Conservation (phyloP, 768 basidiomycete species). For the Leccinum aurantiacum region DNA sequence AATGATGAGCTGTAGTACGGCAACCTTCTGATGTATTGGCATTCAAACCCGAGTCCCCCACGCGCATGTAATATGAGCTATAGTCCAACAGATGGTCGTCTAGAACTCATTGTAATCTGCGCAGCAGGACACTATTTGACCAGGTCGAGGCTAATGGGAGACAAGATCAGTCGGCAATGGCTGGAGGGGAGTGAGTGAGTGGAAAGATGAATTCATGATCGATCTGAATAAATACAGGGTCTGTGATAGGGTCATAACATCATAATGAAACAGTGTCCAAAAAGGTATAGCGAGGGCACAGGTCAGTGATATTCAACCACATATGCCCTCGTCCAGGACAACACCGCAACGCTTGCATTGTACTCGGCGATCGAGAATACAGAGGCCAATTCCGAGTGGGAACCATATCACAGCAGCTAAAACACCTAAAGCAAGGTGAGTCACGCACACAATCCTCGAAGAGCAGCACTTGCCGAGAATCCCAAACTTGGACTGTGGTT, state of each 20-base stretch:
- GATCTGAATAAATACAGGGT: conserved; percentile 17
- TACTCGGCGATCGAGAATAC: conserved; percentile 71
- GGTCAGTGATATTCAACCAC: conserved; percentile 18
- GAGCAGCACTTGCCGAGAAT: conserved; percentile 54
- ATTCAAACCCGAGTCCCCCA: not conserved
- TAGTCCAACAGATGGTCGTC: too few species aligned
- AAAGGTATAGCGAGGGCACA: not conserved
- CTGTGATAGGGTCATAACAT: not conserved
- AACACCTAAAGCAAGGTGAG: conserved; percentile 47
- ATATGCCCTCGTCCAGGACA: conserved; percentile 39
- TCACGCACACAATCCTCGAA: not conserved
- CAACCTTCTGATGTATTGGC: not conserved
- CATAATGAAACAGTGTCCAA: conserved; percentile 1
- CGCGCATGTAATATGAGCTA: too few species aligned
- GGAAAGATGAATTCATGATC: conserved; percentile 2
- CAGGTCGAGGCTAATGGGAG: not conserved
- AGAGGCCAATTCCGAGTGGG: conserved; percentile 76
- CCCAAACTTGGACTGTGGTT: conserved; percentile 62
- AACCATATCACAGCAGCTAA: conserved; percentile 87
- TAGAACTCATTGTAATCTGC: too few species aligned
- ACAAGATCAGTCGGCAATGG: not conserved
- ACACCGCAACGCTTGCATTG: conserved; percentile 55
- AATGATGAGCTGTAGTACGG: not conserved
- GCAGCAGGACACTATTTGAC: too few species aligned
- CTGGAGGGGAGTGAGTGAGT: not conserved